A percentile compares a stretch with the other conserved stretches of the same genome.
Evolutionary conservation across 306 rosid species (phyloP).

Genomic region (Prunus armeniaca): DNA sequence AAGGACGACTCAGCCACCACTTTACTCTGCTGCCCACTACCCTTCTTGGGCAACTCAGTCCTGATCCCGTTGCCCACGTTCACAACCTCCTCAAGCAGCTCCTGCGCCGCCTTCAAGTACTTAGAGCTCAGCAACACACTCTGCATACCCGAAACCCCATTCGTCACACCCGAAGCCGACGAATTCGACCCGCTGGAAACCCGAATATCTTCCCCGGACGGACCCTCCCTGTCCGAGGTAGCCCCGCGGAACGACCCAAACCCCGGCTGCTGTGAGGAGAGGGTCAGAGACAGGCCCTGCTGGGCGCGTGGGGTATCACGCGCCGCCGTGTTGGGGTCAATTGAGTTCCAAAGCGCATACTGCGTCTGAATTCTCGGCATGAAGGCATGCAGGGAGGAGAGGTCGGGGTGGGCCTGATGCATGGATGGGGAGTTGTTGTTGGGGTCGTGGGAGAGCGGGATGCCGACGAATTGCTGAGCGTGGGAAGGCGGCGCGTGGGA

Average conservation of each 20-base stretch:
- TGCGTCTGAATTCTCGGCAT: conserved; percentile 59
- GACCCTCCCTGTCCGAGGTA: conserved; percentile 34
- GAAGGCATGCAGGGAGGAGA: conserved; percentile 82
- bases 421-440: conserved; percentile 37
- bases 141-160: conserved; percentile 73
- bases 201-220: conserved; percentile 56
- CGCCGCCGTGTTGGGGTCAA: conserved; percentile 56
- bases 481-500: conserved; percentile 66
- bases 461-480: conserved; percentile 66
- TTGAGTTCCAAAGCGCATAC: conserved; percentile 67
- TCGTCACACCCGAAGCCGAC: conserved; percentile 61
- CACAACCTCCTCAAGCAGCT: conserved; percentile 81
- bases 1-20: conserved; percentile 52
- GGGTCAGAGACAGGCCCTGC: conserved; percentile 67
- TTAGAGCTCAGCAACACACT: conserved; percentile 75
- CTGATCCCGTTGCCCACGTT: conserved; percentile 61
- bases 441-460: conserved; percentile 58
- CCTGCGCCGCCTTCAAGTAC: conserved; percentile 86
- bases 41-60: conserved; percentile 44
- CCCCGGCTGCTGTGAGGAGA: conserved; percentile 70
- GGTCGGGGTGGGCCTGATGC: conserved; percentile 46
- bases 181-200: conserved; percentile 61
- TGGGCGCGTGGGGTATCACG: conserved; percentile 72
- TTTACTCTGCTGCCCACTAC: conserved; percentile 37
- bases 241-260: conserved; percentile 48